phyloP scores from a whole-genome alignment of 2,329 filamentous ascomycete genomes.

The Neopestalotiopsis sp. region DNA sequence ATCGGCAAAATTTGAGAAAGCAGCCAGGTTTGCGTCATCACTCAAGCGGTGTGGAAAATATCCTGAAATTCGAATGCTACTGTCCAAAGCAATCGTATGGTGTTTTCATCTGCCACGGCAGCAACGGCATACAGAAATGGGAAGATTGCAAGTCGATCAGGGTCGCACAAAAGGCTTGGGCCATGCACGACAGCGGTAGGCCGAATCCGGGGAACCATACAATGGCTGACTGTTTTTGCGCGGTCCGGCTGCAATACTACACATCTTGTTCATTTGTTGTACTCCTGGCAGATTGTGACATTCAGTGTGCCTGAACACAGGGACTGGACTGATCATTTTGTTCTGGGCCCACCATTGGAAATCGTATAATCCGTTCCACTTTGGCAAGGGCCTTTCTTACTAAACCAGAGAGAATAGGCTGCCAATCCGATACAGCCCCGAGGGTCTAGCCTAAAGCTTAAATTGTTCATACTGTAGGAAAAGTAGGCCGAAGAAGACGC shows the following conservation, averaged over 20 bases:
- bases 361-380: constrained; percentile 3
- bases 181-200: background rate
- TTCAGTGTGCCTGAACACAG: background rate
- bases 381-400: background rate
- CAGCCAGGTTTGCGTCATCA: background rate
- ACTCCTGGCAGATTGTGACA: background rate
- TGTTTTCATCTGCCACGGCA: background rate
- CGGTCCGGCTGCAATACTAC: background rate
- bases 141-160: background rate
- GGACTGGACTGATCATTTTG: background rate
- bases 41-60: background rate
- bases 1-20: background rate
- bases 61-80: background rate
- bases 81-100: background rate
- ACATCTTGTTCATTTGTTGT: background rate
- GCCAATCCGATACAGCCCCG: background rate
- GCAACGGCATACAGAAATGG: background rate
- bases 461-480: background rate
- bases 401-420: background rate
- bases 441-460: background rate
- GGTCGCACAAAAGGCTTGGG: background rate
- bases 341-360: background rate
- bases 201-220: background rate
- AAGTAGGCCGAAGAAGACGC: background rate
- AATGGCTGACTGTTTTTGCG: background rate